Percentiles rank a stretch among this genome's conserved stretches.
These are phyloP conservation scores for Lentinula detonsa DNA, from an alignment of 768 basidiomycete genomes.

Conservation along the genomic window DNA sequence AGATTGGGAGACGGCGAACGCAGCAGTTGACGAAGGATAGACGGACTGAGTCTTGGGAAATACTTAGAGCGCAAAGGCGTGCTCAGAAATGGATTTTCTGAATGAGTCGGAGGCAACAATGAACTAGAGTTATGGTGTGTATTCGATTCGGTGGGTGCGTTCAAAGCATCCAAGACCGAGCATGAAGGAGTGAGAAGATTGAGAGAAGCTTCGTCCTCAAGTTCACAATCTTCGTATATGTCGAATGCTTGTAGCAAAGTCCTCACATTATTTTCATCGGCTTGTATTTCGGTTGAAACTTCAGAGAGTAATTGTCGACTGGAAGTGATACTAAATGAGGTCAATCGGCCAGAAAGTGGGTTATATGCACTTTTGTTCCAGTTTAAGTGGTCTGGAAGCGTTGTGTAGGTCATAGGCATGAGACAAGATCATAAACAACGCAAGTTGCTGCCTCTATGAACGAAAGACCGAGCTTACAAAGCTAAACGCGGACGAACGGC, in stretches of 20 bases:
- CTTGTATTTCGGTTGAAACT: neutral
- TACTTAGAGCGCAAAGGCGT: conserved; percentile 1
- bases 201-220: neutral
- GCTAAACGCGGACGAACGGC: too few species aligned
- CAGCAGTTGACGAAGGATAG: neutral
- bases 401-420: neutral
- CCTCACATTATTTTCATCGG: neutral
- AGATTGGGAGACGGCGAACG: neutral
- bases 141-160: neutral
- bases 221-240: neutral
- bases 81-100: neutral
- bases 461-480: too few species aligned
- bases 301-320: neutral
- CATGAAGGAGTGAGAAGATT: neutral
- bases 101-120: neutral
- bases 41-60: neutral
- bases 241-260: neutral
- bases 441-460: too few species aligned
- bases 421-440: neutral
- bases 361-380: neutral
- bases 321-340: too few species aligned
- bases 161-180: neutral
- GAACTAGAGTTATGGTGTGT: neutral
- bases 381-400: neutral
- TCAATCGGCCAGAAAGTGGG: neutral